Conservation (phyloP, 768 basidiomycete species). For the Lentinus tigrinus region DNA sequence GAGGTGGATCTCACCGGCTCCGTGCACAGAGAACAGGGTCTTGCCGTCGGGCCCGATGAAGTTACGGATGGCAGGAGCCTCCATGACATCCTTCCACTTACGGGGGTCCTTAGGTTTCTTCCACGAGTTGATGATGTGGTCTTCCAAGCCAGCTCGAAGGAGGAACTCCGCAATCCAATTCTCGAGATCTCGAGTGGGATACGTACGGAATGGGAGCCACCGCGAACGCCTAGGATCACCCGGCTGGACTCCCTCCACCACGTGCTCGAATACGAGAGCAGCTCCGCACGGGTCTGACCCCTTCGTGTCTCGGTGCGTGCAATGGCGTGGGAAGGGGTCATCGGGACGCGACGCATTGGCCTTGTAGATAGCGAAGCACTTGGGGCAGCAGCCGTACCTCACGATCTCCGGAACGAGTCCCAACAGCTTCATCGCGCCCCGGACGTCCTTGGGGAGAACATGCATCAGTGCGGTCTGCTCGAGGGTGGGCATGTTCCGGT, state of each 20-base stretch:
- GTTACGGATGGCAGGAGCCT: conserved; percentile 4
- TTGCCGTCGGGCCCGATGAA: conserved; percentile 14
- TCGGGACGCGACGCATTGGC: neutral
- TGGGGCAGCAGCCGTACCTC: conserved; percentile 7
- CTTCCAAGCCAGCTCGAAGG: neutral
- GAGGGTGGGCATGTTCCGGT: neutral
- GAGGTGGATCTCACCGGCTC: neutral
- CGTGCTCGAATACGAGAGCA: neutral
- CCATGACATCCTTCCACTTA: conserved; percentile 11
- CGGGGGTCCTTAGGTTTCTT: neutral
- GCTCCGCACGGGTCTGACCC: neutral
- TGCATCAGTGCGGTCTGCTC: neutral
- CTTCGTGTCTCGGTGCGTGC: neutral
- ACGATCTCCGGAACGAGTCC: conserved; percentile 5
- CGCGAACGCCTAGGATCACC: neutral
- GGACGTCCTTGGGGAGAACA: conserved; percentile 5
- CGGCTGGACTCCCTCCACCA: neutral
- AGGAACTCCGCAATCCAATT: neutral
- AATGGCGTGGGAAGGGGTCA: conserved; percentile 1
- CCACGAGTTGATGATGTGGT: neutral
- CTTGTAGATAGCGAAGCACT: conserved; percentile 10
- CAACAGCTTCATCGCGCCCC: neutral
- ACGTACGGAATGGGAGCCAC: neutral
- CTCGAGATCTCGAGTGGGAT: neutral
- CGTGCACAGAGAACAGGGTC: neutral